A percentile compares a stretch with the other conserved stretches of the same genome.
phyloP scores from a whole-genome alignment of 257 asterid genomes.

The Solanum piurae region DNA sequence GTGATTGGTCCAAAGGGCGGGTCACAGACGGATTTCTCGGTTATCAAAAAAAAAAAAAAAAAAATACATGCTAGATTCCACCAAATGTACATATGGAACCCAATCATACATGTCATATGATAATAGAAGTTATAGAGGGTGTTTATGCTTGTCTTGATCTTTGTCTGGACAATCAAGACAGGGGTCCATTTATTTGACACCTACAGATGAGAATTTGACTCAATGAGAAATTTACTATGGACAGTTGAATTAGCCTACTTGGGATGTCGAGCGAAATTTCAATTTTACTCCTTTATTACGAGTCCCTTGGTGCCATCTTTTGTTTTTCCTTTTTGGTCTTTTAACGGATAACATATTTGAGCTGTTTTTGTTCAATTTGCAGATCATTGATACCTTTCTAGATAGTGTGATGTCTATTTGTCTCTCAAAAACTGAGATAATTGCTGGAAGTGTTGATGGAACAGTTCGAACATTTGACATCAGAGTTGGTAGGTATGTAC shows the following conservation, averaged over 20 bases:
- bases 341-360: neutral
- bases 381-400: conserved; percentile 66
- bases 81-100: neutral
- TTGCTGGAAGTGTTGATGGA: conserved; percentile 98
- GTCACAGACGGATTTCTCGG: too few relatives aligned
- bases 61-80: neutral
- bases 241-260: neutral
- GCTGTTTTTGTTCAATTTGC: conserved; percentile 15
- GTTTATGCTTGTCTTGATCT: neutral
- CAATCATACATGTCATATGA: neutral
- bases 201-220: neutral
- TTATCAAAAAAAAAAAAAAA: too few relatives aligned
- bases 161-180: neutral
- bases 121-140: neutral
- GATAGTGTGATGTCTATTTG: conserved; percentile 94
- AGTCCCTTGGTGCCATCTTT: neutral
- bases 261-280: neutral
- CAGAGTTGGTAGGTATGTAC: conserved; percentile 86
- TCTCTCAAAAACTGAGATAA: conserved; percentile 75
- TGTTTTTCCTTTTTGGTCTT: neutral
- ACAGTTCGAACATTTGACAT: conserved; percentile 93
- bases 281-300: neutral
- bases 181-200: neutral
- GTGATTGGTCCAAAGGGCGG: too few relatives aligned
- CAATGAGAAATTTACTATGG: neutral